Evolutionary conservation across 306 rosid genomes (phyloP).

Genomic region (Morella rubra): DNA sequence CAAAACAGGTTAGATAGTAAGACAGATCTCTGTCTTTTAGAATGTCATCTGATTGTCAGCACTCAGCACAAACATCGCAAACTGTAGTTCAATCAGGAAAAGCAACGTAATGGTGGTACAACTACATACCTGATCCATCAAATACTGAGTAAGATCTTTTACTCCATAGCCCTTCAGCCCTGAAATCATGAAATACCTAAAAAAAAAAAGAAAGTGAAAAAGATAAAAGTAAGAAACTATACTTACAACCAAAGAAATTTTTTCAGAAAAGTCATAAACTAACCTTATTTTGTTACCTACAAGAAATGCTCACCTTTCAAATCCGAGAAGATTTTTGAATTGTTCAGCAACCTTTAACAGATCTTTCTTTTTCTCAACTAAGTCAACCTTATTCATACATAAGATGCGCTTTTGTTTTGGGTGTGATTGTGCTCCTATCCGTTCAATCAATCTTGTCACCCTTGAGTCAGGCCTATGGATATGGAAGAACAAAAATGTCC

Average conservation of each 20-base stretch:
- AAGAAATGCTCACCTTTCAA: conserved; percentile 63
- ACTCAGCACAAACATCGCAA: not conserved
- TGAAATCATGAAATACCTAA: conserved; percentile 90
- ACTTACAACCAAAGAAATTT: not conserved
- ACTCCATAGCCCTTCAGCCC: conserved; percentile 91
- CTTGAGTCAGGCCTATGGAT: conserved; percentile 74
- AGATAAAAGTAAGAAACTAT: too few relatives aligned
- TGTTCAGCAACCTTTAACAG: conserved; percentile 70
- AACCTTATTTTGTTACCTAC: conserved; percentile 6
- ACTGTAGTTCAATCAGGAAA: conserved; percentile 14
- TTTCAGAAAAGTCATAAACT: conserved; percentile 13
- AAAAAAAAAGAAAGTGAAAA: not conserved
- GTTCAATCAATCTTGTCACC: conserved; percentile 69
- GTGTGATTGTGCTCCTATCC: conserved; percentile 61
- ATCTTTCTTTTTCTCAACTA: conserved; percentile 92
- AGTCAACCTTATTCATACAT: conserved; percentile 93
- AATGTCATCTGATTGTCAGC: too few relatives aligned
- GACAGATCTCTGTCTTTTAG: not conserved
- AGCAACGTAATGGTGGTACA: conserved; percentile 29
- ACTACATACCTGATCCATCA: conserved; percentile 84
- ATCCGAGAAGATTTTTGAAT: conserved; percentile 88
- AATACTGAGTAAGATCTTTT: conserved; percentile 63
- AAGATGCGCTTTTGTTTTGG: conserved; percentile 79
- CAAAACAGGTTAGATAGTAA: not conserved
- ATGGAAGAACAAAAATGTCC: conserved; percentile 18